Evolutionary conservation across 2,329 filamentous ascomycete genomes (phyloP).

Genomic region (Nothopassalora personata): DNA sequence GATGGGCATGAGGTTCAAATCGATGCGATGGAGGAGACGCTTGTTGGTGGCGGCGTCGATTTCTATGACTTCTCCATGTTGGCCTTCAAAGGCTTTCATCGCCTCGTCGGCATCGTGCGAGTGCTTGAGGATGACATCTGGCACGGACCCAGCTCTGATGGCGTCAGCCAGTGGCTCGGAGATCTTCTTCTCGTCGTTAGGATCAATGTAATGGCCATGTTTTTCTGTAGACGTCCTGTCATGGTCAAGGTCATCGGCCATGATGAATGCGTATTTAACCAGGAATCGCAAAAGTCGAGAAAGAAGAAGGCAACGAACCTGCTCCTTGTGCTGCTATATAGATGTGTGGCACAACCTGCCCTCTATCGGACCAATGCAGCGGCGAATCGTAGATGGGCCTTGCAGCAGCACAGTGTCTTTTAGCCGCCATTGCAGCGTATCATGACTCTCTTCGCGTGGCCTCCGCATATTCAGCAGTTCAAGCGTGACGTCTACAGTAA

Average conservation of each 20-base stretch:
- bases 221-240: not conserved
- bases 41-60: constrained; percentile 55
- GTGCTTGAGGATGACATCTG: constrained; percentile 44
- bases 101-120: constrained; percentile 57
- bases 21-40: constrained; percentile 56
- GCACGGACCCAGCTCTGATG: constrained; percentile 26
- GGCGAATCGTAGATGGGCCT: not conserved
- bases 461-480: not conserved
- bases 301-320: not conserved
- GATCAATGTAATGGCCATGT: constrained; percentile 8
- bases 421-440: not conserved
- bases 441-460: not conserved
- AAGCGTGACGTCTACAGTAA: not conserved
- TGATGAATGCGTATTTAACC: not conserved
- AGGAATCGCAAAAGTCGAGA: not conserved
- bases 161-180: constrained; percentile 24
- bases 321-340: not conserved
- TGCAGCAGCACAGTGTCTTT: not conserved
- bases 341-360: not conserved
- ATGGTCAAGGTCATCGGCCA: not conserved
- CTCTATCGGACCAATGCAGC: not conserved
- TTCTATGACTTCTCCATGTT: constrained; percentile 48
- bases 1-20: constrained; percentile 57
- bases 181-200: constrained; percentile 25
- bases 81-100: constrained; percentile 50